Evolutionary conservation across 139 green algal species (phyloP).

Genomic region (Volvox africanus): DNA sequence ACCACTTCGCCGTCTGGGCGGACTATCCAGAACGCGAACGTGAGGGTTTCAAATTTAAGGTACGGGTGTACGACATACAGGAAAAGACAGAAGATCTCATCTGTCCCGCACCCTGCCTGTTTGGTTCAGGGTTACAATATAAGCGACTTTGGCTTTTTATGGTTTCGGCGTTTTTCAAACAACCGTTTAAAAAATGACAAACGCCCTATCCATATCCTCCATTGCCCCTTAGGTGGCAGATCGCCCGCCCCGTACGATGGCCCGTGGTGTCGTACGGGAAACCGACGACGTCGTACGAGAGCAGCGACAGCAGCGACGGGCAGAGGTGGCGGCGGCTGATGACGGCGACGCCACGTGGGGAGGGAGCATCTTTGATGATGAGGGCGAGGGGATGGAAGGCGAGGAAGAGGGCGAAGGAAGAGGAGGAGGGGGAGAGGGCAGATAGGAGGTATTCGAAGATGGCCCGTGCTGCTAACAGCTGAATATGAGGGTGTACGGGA

Average conservation of each 20-base stretch:
- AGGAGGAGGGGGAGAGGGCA: too few species aligned
- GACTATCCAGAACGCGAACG: slow-evolving; percentile 77
- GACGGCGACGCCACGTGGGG: neutral
- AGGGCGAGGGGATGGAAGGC: neutral
- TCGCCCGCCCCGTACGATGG: slow-evolving; percentile 54
- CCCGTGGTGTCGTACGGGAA: slow-evolving; percentile 52
- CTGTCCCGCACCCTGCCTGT: too few species aligned
- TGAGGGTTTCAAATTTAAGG: slow-evolving; percentile 83
- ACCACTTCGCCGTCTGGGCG: slow-evolving; percentile 93
- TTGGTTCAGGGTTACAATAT: too few species aligned
- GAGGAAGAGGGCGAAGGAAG: neutral
- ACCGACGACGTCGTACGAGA: slow-evolving; percentile 49
- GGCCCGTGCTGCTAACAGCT: too few species aligned
- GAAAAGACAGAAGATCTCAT: too few species aligned
- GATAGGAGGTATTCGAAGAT: too few species aligned
- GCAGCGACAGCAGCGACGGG: slow-evolving; percentile 22
- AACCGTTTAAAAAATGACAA: too few species aligned
- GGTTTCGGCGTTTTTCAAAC: neutral
- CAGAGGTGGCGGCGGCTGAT: slow-evolving; percentile 4
- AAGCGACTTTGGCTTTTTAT: too few species aligned
- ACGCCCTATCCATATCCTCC: too few species aligned
- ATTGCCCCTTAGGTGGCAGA: slow-evolving; percentile 46
- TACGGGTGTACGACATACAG: slow-evolving; percentile 44
- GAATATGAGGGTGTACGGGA: too few species aligned
- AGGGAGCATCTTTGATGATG: neutral